phyloP scores from a whole-genome alignment of 208 protist genomes.

The Hexamita inflata region DNA sequence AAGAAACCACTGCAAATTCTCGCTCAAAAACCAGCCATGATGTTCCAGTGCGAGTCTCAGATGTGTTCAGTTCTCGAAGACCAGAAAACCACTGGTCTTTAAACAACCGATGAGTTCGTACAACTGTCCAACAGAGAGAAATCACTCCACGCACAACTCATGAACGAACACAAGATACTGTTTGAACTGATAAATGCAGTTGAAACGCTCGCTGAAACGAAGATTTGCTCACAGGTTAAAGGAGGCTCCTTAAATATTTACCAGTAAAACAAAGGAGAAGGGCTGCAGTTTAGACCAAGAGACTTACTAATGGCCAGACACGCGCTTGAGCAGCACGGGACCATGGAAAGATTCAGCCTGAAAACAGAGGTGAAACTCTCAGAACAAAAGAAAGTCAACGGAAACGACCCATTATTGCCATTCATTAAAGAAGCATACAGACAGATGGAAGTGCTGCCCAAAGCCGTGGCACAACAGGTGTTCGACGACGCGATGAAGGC shows the following conservation, averaged over 20 bases:
- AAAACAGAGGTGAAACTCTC: background rate
- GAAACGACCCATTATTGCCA: background rate
- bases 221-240: background rate
- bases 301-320: background rate
- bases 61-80: background rate
- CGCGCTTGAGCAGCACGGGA: background rate
- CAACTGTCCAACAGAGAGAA: background rate
- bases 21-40: too few species aligned
- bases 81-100: background rate
- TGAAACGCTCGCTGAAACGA: background rate
- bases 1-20: too few species aligned
- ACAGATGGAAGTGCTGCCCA: background rate
- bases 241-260: background rate
- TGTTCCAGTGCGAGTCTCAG: too few species aligned
- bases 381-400: background rate
- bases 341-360: background rate
- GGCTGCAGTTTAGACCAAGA: background rate
- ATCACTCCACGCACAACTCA: background rate
- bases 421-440: slow-evolving; percentile 12
- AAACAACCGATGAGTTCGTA: background rate
- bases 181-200: background rate
- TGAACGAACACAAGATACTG: background rate
- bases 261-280: background rate
- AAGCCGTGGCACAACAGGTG: background rate
- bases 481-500: background rate